Evolutionary conservation across 139 green algal species (phyloP), one percentile per base, ranked within the genome.

Genomic region (Chlorella sp.): DNA sequence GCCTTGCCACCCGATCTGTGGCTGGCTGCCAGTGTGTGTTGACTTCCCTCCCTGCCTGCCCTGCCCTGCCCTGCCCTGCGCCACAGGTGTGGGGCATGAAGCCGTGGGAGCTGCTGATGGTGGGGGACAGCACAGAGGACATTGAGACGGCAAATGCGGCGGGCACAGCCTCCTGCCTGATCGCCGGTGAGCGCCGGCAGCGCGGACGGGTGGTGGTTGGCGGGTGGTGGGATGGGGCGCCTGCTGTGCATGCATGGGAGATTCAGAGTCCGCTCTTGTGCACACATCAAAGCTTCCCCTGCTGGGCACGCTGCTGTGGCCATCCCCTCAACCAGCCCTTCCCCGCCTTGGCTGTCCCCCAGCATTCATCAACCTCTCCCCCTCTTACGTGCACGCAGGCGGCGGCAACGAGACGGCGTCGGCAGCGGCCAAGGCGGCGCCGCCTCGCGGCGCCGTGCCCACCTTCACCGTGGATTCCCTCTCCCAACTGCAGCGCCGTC

Each of bases 141-240:
- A 91, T 95, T 83, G 92, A 95, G 83, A 92, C 83, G 22, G 92
- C 69, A 64, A 97, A 97, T 69, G 95, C 95, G 3, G 93, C 92
- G 5, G 96, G 96, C 64, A 95, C 94, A 3, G 95, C 95, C 26
- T 94, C 93, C 5, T 97, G 94, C 89, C 90, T 96, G 3, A 92
- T 97, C 2, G 92, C 92, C 24, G 93, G 93, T 78, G 80, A 85
- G 78, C 16, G 37, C 19, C 9, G 48, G 48, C 48, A 57, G 48
- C 48, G 48, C 9, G 48, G 48, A 57, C 48, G 48, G 48, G 48
- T 57, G 48, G 48, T 57, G 48, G 48, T 57, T 57, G 36, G 21
- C 3, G 64, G 68, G 36, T 39, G 36, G 75, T 30, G 75, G 14
- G 73, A 19, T 42, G 73, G 11, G 14, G 22, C 71, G 34, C 32